These are phyloP conservation scores for Globisporangium cederbergense DNA, from an alignment of 352 stramenopile genomes.

Conservation along the genomic window DNA sequence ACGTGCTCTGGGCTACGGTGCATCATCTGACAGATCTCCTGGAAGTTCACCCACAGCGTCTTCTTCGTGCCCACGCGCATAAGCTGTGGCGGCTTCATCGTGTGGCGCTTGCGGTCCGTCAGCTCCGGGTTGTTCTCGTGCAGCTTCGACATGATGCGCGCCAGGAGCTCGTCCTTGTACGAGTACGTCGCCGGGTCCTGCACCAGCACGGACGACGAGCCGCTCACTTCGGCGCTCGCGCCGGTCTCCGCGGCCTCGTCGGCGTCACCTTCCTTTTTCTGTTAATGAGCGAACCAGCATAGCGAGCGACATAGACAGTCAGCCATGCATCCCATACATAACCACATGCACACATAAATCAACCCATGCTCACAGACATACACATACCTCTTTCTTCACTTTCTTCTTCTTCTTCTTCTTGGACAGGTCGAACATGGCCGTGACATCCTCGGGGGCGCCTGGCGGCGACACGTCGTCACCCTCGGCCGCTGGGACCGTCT, in stretches of 20 bases:
- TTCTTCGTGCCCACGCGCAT: constrained; percentile 96
- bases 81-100: constrained; percentile 88
- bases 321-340: not conserved
- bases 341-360: not conserved
- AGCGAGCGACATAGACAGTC: not conserved
- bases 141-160: constrained; percentile 92
- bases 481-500: constrained; percentile 24
- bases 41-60: constrained; percentile 99
- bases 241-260: constrained; percentile 23
- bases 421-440: constrained; percentile 88
- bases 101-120: constrained; percentile 93
- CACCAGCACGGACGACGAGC: constrained; percentile 54
- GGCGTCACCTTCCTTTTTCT: constrained; percentile 64
- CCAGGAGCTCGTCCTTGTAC: constrained; percentile 94
- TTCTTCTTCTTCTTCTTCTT: constrained; percentile 94
- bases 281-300: not conserved
- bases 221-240: constrained; percentile 34
- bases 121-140: constrained; percentile 96
- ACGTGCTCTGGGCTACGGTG: constrained; percentile 98
- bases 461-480: constrained; percentile 41
- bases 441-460: constrained; percentile 79
- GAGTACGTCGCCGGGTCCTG: constrained; percentile 92
- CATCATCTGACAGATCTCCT: constrained; percentile 99
- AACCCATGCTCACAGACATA: constrained; percentile 13
- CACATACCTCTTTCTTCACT: constrained; percentile 74